A percentile compares a stretch with the other conserved stretches of the same genome.
phyloP scores from a whole-genome alignment of 2,329 filamentous ascomycete genomes.

The Cladosporium velox region DNA sequence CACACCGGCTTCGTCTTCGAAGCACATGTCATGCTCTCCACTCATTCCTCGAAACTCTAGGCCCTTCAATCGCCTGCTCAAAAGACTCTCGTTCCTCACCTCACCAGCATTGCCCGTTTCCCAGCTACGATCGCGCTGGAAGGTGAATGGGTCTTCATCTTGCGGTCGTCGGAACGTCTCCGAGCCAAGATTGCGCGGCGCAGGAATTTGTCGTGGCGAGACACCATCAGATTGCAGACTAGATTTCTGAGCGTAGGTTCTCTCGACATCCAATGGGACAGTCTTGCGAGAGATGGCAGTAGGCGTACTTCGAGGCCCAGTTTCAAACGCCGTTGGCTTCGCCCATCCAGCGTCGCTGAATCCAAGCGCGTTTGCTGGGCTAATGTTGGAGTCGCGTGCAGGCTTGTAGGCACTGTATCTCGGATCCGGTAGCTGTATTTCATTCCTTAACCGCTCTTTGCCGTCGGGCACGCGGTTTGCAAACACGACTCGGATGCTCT shows the following conservation, averaged over 20 bases:
- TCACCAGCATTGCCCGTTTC: conserved; percentile 36
- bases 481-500: conserved; percentile 90
- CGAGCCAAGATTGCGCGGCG: conserved; percentile 25
- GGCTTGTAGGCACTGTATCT: conserved; percentile 83
- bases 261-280: conserved; percentile 14
- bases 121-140: conserved; percentile 49
- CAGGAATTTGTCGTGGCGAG: conserved; percentile 29
- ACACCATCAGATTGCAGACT: conserved; percentile 31
- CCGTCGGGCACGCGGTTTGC: conserved; percentile 94
- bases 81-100: conserved; percentile 60
- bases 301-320: neutral
- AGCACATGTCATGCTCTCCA: neutral
- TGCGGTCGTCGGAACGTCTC: conserved; percentile 20
- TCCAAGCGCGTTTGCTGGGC: conserved; percentile 24
- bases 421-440: conserved; percentile 86
- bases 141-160: conserved; percentile 30
- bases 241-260: conserved; percentile 28
- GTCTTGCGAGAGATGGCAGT: neutral
- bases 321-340: neutral
- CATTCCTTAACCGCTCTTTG: conserved; percentile 87
- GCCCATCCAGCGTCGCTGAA: neutral
- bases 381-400: conserved; percentile 43
- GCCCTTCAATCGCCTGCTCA: conserved; percentile 67
- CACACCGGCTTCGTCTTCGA: neutral
- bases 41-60: conserved; percentile 44